A percentile compares a stretch with the other conserved stretches of the same genome.
These are phyloP conservation scores for Leishmania lainsoni DNA, from an alignment of 208 protist species.

Conservation along the genomic window DNA sequence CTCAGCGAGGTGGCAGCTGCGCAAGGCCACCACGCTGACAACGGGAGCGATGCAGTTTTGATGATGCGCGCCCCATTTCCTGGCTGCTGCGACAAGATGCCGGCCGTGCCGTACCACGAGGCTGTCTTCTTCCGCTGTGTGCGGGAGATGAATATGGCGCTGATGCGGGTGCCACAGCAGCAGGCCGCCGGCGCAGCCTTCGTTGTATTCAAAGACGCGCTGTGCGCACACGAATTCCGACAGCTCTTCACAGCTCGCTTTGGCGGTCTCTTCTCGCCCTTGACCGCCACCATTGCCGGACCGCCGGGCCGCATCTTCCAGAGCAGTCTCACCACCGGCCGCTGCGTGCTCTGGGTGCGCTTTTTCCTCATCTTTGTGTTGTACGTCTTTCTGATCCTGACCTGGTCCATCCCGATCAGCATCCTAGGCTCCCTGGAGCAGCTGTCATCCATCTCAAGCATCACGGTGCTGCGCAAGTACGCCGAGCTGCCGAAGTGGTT, in stretches of 20 bases:
- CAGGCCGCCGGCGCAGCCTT: slow-evolving; percentile 50
- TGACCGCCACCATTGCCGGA: slow-evolving; percentile 66
- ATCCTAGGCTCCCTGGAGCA: slow-evolving; percentile 79
- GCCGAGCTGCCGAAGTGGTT: slow-evolving; percentile 45
- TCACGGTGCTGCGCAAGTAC: slow-evolving; percentile 39
- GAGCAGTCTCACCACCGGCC: slow-evolving; percentile 52
- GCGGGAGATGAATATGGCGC: slow-evolving; percentile 44
- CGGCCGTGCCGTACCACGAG: slow-evolving; percentile 58
- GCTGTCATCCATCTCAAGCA: slow-evolving; percentile 47
- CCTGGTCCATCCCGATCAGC: slow-evolving; percentile 77
- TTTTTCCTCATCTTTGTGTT: slow-evolving; percentile 44
- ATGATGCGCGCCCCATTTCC: slow-evolving; percentile 35
- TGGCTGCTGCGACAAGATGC: slow-evolving; percentile 48
- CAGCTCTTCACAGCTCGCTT: slow-evolving; percentile 64
- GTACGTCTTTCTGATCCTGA: slow-evolving; percentile 67
- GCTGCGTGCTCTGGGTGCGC: slow-evolving; percentile 48
- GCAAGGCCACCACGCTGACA: neutral
- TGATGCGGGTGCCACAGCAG: slow-evolving; percentile 48
- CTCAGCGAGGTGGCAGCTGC: neutral
- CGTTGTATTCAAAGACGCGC: slow-evolving; percentile 71
- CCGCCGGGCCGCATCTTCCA: slow-evolving; percentile 71
- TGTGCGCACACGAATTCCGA: slow-evolving; percentile 74
- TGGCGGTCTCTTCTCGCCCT: slow-evolving; percentile 38
- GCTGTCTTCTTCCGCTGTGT: slow-evolving; percentile 38
- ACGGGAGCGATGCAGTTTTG: slow-evolving; percentile 21